These are phyloP conservation scores for Camellia sinensis DNA, from an alignment of 148 eudicot genomes.

Conservation along the genomic window DNA sequence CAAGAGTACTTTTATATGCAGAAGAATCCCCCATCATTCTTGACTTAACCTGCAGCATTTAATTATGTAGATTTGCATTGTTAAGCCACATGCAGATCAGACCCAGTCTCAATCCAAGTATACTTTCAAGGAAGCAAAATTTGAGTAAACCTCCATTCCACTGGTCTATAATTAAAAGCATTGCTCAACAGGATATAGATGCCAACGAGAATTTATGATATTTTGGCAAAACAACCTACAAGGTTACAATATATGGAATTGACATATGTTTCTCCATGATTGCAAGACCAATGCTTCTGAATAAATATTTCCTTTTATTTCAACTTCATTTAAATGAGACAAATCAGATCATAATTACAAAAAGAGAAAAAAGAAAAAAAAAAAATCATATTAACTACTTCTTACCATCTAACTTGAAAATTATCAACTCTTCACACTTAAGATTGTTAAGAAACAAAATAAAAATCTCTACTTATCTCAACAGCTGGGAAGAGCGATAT, in stretches of 20 bases:
- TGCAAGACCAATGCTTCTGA: slow-evolving; percentile 6
- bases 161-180: neutral
- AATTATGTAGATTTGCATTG: neutral
- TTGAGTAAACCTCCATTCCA: neutral
- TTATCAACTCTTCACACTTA: too few species aligned
- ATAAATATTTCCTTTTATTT: neutral
- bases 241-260: neutral
- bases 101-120: neutral
- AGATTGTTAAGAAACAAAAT: neutral
- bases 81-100: neutral
- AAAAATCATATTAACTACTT: neutral
- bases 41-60: slow-evolving; percentile 81
- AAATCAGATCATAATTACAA: neutral
- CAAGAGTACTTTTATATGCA: slow-evolving; percentile 75
- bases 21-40: slow-evolving; percentile 99
- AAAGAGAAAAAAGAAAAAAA: neutral
- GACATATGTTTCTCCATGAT: neutral
- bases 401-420: neutral
- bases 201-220: neutral
- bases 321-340: neutral
- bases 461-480: neutral
- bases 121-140: neutral
- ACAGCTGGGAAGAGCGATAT: neutral
- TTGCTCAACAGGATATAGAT: neutral
- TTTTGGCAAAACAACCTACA: too few species aligned